Base-by-base conservation (phyloP, 257 asterid species). In the Vinca minor region DNA sequence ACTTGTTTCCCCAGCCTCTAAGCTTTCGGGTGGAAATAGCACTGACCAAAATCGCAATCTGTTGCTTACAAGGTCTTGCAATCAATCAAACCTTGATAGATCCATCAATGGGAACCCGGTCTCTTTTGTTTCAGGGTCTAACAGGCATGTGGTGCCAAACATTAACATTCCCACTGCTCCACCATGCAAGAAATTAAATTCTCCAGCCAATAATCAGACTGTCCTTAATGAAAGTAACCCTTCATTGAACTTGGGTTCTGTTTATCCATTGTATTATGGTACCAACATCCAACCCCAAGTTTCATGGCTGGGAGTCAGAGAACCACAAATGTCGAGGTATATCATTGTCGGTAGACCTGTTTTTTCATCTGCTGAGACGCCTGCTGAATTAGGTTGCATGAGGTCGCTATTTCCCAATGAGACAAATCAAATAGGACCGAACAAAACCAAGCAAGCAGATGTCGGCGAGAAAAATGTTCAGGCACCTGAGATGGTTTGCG, bases 181-280 rank as follows among this genome's bases (percentile, higher is more conserved):
- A 35, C 68, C 85, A 18, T 67, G 68, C 59, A 79, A 67, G 48
- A 77, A 66, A 25, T 63, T 52, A 23, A 62, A 69, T 45, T 52
- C 76, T 21, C 34, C 74, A 17, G 67, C 73, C 63, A 38, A 35
- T 71, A 70, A 23, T 57, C 77, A 66, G 64, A 60, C 36, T 65
- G 21, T 64, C 59, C 76, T 56, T 47, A 58, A 56, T 34, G 80
- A 77, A 8, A 49, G 52, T 26, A 62, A 66, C 46, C 23, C 76
- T 44, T 23, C 81, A 3, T 35, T 64, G 53, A 77, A 66, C 49
- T 66, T 69, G 31, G 84, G 87, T 72, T 75, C 91, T 20, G 88
- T 83, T 17, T 89, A 87, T 68, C 95, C 96, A 26, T 69, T 87
- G 83, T 83, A 83, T 70, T 77, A 89, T 18, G 89, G 82, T 35